phyloP scores from a whole-genome alignment of 345 rosid species.

The Durio zibethinus region DNA sequence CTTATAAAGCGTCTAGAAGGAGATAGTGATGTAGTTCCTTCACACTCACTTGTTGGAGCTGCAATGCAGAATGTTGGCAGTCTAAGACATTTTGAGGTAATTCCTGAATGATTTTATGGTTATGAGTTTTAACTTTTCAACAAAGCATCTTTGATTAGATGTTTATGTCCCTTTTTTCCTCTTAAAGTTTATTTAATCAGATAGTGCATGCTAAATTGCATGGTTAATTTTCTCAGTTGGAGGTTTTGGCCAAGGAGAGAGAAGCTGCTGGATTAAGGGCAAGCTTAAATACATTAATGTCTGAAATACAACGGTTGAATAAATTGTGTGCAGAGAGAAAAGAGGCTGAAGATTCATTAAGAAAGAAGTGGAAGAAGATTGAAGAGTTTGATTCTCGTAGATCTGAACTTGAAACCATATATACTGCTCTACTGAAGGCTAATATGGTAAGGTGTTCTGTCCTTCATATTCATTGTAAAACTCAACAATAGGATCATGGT shows the following conservation, averaged over 20 bases:
- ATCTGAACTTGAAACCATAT: slow-evolving; percentile 85
- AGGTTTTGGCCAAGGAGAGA: slow-evolving; percentile 93
- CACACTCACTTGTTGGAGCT: slow-evolving; percentile 50
- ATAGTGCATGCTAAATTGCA: slow-evolving; percentile 16
- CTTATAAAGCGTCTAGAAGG: slow-evolving; percentile 73
- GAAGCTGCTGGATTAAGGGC: slow-evolving; percentile 85
- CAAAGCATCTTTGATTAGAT: background rate
- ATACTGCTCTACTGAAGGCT: slow-evolving; percentile 77
- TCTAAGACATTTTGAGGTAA: slow-evolving; percentile 81
- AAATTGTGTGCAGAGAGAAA: slow-evolving; percentile 87
- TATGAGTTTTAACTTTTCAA: background rate
- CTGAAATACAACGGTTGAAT: slow-evolving; percentile 74
- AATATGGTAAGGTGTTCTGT: slow-evolving; percentile 53
- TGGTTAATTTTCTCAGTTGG: slow-evolving; percentile 50
- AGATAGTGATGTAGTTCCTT: slow-evolving; percentile 50
- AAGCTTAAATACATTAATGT: slow-evolving; percentile 73
- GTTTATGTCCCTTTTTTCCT: background rate
- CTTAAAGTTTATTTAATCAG: background rate
- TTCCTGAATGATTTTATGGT: slow-evolving; percentile 9
- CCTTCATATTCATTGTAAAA: slow-evolving; percentile 11
- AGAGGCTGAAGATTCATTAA: slow-evolving; percentile 85
- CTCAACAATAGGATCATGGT: background rate
- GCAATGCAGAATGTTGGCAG: slow-evolving; percentile 60
- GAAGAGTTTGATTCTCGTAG: slow-evolving; percentile 90
- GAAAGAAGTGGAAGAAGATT: slow-evolving; percentile 92